Evolutionary conservation across 78 protist species (phyloP).

Genomic region (Protostelium mycophagum): DNA sequence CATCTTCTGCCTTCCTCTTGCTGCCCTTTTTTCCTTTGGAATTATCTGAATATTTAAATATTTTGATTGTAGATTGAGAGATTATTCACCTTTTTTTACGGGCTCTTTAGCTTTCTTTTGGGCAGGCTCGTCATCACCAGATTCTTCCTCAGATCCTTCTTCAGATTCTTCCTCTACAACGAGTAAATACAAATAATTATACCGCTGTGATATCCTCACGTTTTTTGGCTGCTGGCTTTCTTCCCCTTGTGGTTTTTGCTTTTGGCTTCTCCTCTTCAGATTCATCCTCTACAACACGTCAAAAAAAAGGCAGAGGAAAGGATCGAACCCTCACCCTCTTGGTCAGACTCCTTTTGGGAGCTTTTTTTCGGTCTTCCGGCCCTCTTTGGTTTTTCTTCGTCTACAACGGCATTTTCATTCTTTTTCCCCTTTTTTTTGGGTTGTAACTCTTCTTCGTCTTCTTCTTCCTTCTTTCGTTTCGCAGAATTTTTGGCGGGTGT

Average conservation of each 20-base stretch:
- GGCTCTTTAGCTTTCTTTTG: too few relatives aligned
- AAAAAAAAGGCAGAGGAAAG: too few relatives aligned
- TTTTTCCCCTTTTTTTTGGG: neutral
- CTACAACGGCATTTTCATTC: neutral
- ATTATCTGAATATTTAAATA: too few relatives aligned
- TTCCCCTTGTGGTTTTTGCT: neutral
- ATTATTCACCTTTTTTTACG: too few relatives aligned
- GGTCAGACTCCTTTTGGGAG: neutral
- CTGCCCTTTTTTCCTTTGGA: neutral
- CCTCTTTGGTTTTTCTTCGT: neutral
- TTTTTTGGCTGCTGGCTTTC: neutral
- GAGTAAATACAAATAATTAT: too few relatives aligned
- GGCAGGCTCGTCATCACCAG: too few relatives aligned
- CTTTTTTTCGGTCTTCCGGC: neutral
- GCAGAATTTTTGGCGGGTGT: too few relatives aligned
- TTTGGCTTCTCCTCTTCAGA: neutral
- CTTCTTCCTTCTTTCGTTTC: neutral
- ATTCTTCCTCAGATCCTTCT: neutral
- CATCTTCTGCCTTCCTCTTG: neutral
- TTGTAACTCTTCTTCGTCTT: neutral
- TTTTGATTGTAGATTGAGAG: too few relatives aligned
- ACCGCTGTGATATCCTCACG: neutral
- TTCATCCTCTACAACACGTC: neutral
- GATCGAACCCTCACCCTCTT: neutral
- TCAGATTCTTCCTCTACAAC: neutral